These are phyloP conservation scores for Talaromyces liani DNA, from an alignment of 495 filamentous ascomycete species.

Conservation along the genomic window DNA sequence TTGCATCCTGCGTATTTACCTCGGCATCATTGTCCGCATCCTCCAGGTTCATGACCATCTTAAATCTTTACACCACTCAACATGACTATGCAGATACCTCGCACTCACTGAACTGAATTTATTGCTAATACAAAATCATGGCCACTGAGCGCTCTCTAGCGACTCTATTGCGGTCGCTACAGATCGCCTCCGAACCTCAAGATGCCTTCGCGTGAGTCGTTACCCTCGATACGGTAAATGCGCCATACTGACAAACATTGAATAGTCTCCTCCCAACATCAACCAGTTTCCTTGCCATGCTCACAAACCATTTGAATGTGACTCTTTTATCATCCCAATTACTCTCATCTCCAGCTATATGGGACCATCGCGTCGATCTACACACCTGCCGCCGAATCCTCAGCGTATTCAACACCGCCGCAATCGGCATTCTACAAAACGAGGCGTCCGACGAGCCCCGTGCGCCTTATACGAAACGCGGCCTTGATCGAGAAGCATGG, in stretches of 20 bases:
- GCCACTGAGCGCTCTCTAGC: constrained; percentile 45
- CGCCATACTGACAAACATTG: constrained; percentile 10
- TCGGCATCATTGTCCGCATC: background rate
- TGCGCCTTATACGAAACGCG: constrained; percentile 32
- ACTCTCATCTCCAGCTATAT: constrained; percentile 78
- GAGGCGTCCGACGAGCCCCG: constrained; percentile 36
- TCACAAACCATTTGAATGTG: constrained; percentile 86
- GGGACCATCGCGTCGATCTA: constrained; percentile 67
- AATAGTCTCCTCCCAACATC: constrained; percentile 71
- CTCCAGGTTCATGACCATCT: background rate
- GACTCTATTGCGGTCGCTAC: constrained; percentile 45
- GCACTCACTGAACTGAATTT: background rate
- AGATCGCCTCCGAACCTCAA: constrained; percentile 37
- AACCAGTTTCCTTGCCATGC: constrained; percentile 68
- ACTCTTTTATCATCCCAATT: constrained; percentile 87
- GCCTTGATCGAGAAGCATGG: constrained; percentile 65
- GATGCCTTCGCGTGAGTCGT: constrained; percentile 49
- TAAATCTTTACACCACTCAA: background rate
- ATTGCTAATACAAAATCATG: constrained; percentile 17
- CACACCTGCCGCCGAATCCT: constrained; percentile 67
- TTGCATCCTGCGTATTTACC: constrained; percentile 15
- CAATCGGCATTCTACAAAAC: constrained; percentile 55
- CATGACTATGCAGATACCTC: background rate
- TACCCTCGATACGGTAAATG: background rate
- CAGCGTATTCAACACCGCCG: constrained; percentile 82